These are phyloP conservation scores for Talaromyces sp. DNA, from an alignment of 2,329 filamentous ascomycete species.

Conservation along the genomic window DNA sequence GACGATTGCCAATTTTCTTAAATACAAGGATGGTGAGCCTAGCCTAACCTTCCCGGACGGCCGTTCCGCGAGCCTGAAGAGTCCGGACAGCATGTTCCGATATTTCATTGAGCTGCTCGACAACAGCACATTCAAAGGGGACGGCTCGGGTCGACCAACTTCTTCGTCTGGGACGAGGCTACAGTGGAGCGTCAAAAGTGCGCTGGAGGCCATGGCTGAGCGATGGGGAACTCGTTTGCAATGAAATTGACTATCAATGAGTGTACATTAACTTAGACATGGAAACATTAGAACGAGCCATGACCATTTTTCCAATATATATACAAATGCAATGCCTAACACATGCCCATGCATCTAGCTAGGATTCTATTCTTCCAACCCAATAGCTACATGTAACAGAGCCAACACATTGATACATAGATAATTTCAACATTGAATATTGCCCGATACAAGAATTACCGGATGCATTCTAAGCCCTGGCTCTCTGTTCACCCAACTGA, in stretches of 20 bases:
- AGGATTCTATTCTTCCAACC: no score
- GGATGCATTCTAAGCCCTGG: no score
- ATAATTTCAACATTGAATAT: no score
- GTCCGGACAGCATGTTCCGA: background rate
- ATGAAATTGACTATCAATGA: background rate
- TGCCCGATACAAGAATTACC: no score
- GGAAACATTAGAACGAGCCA: background rate
- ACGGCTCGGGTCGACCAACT: background rate
- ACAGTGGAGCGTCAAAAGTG: background rate
- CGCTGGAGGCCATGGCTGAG: background rate
- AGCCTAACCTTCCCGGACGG: background rate
- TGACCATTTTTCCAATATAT: background rate
- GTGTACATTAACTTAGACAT: background rate
- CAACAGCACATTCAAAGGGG: background rate
- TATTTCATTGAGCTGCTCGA: background rate
- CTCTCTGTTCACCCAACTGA: no score
- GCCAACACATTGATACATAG: no score
- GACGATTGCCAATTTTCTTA: background rate
- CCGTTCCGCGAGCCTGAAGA: background rate
- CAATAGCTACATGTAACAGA: no score
- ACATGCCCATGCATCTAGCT: background rate
- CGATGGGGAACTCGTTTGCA: background rate
- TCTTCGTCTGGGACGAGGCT: background rate
- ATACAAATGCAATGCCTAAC: background rate
- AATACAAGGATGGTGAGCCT: background rate